Evolutionary conservation across 139 green algal genomes (phyloP).

Genomic region (Spirogloea muscicola): DNA sequence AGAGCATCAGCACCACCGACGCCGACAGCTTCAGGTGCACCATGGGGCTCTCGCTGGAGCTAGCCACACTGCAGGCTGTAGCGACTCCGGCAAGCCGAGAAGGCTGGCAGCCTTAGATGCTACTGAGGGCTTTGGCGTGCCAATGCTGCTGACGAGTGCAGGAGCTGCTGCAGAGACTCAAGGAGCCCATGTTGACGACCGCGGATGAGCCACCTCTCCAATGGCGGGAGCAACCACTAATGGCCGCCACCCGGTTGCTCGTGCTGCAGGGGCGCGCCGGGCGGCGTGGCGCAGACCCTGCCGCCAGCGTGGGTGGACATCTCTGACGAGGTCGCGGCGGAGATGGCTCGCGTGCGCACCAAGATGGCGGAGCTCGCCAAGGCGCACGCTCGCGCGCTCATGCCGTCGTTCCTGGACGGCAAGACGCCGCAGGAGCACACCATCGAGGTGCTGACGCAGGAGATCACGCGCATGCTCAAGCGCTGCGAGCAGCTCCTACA

Average conservation of each 20-base stretch:
- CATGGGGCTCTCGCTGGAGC: neutral
- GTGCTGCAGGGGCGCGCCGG: slow-evolving; percentile 1
- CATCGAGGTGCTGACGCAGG: slow-evolving; percentile 50
- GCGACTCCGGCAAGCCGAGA: too few relatives aligned
- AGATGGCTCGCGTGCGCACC: slow-evolving; percentile 19
- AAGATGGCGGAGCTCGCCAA: slow-evolving; percentile 54
- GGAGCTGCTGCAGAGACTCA: neutral
- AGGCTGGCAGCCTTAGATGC: neutral
- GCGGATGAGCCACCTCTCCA: neutral
- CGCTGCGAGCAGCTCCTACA: slow-evolving; percentile 41
- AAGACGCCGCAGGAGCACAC: slow-evolving; percentile 39
- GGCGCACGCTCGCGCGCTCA: slow-evolving; percentile 46
- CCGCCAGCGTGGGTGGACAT: slow-evolving; percentile 48
- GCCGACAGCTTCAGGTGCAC: slow-evolving; percentile 12
- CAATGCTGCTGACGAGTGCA: neutral
- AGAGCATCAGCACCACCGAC: slow-evolving; percentile 1
- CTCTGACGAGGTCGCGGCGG: slow-evolving; percentile 26
- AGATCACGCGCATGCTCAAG: slow-evolving; percentile 49
- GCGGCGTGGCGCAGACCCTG: neutral
- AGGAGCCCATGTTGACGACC: neutral
- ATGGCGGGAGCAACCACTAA: neutral
- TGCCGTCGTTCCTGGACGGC: slow-evolving; percentile 51
- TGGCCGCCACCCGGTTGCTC: neutral
- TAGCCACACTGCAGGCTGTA: neutral
- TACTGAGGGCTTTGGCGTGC: neutral